Conservation (phyloP, 768 basidiomycete genomes). For the Collybia sordida region DNA sequence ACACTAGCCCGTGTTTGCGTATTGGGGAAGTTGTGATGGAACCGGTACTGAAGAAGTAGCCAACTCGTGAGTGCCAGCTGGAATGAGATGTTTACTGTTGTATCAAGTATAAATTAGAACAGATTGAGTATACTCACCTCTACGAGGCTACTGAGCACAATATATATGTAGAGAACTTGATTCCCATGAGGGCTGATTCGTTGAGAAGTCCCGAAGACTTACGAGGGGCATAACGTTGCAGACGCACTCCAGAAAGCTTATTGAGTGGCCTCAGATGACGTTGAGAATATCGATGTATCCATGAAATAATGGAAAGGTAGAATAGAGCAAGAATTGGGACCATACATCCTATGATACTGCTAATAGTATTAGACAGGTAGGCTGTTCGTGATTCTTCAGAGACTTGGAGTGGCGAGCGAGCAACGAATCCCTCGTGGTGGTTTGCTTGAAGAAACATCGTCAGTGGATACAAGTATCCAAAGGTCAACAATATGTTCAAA, state of each 20-base stretch:
- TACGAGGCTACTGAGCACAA: constrained; percentile 47
- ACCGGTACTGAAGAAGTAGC: constrained; percentile 57
- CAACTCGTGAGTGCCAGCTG: constrained; percentile 55
- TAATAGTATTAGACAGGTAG: constrained; percentile 17
- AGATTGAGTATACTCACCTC: constrained; percentile 31
- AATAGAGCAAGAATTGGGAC: constrained; percentile 28
- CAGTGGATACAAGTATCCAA: too few species aligned
- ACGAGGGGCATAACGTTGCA: constrained; percentile 57
- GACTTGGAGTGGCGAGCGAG: not conserved
- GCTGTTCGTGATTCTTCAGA: constrained; percentile 3
- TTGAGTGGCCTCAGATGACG: constrained; percentile 48
- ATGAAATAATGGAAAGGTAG: constrained; percentile 52
- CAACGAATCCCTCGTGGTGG: too few species aligned
- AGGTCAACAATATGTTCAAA: too few species aligned
- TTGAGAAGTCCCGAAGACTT: constrained; percentile 16
- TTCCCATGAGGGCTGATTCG: constrained; percentile 6
- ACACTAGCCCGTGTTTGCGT: constrained; percentile 40
- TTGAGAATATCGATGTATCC: constrained; percentile 45
- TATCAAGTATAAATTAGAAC: not conserved
- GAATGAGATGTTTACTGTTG: constrained; percentile 16
- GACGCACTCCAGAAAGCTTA: constrained; percentile 44
- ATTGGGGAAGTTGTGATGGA: constrained; percentile 52
- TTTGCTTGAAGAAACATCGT: too few species aligned
- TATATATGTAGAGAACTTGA: constrained; percentile 49
- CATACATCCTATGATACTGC: constrained; percentile 20